Evolutionary conservation across 805 yeast genomes (phyloP).

Genomic region (Metschnikowia kunwiensis): DNA sequence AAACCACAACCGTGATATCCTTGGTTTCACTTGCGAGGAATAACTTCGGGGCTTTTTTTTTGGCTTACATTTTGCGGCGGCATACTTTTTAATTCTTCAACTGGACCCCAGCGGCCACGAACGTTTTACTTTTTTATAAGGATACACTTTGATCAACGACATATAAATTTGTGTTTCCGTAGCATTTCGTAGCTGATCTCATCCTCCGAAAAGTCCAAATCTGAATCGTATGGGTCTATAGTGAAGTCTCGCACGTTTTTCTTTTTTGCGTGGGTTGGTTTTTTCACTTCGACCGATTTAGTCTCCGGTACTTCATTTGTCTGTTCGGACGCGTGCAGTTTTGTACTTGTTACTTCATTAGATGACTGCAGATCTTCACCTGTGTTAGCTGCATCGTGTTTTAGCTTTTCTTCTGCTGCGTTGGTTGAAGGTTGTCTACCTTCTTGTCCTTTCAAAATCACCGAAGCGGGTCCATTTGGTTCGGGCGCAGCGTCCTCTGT

Average conservation of each 20-base stretch:
- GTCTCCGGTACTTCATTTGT: too few species aligned
- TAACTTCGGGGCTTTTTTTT: too few species aligned
- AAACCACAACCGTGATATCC: conserved; percentile 25
- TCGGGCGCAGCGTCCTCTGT: too few species aligned
- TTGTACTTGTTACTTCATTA: too few species aligned
- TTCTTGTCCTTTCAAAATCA: too few species aligned
- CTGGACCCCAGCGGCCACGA: conserved; percentile 4
- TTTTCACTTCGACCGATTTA: too few species aligned
- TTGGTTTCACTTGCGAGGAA: conserved; percentile 33
- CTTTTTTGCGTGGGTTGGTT: neutral
- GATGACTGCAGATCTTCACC: too few species aligned
- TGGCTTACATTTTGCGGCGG: conserved; percentile 1
- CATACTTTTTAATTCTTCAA: conserved; percentile 8
- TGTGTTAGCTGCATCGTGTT: too few species aligned
- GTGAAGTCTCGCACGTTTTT: conserved; percentile 2
- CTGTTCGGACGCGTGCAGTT: too few species aligned
- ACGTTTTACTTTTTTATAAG: neutral
- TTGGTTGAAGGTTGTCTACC: too few species aligned
- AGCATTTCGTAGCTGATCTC: conserved; percentile 14
- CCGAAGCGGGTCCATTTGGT: too few species aligned
- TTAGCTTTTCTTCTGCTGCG: too few species aligned
- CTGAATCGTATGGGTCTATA: conserved; percentile 12
- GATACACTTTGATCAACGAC: conserved; percentile 4
- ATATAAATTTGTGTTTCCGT: conserved; percentile 13
- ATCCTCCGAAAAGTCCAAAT: conserved; percentile 11